These are phyloP conservation scores for Pyrus pyrifolia DNA, from an alignment of 306 rosid species.

Conservation along the genomic window DNA sequence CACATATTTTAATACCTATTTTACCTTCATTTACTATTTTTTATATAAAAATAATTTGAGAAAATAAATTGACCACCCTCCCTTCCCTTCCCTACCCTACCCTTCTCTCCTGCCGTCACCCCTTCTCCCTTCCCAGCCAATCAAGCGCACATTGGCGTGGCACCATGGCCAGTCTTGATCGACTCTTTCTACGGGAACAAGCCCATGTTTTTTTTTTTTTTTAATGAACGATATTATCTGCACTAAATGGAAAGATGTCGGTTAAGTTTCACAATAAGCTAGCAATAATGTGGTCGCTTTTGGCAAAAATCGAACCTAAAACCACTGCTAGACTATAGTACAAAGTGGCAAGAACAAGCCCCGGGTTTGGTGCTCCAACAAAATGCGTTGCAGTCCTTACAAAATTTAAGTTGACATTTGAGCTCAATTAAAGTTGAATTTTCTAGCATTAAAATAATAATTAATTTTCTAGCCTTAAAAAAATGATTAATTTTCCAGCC, in stretches of 20 bases:
- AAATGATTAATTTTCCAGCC: too few relatives aligned
- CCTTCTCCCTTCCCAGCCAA: neutral
- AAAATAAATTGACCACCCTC: neutral
- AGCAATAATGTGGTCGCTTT: too few relatives aligned
- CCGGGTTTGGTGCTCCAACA: neutral
- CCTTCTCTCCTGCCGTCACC: neutral
- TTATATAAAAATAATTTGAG: neutral
- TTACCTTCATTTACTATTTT: neutral
- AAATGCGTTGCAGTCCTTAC: neutral
- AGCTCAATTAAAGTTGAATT: neutral
- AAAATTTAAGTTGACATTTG: neutral
- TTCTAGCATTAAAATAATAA: neutral
- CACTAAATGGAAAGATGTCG: accelerated
- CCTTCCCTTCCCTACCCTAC: neutral
- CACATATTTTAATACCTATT: neutral
- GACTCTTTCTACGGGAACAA: too few relatives aligned
- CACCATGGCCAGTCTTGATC: neutral
- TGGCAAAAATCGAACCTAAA: too few relatives aligned
- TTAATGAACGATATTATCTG: too few relatives aligned
- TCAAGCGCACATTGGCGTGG: neutral
- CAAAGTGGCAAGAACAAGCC: too few relatives aligned
- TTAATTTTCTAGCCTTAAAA: too few relatives aligned
- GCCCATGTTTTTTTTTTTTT: too few relatives aligned
- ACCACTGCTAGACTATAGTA: too few relatives aligned
- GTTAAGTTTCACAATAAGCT: too few relatives aligned